These are phyloP conservation scores for Coniella lustricola DNA, from an alignment of 2,329 filamentous ascomycete genomes.

Conservation along the genomic window DNA sequence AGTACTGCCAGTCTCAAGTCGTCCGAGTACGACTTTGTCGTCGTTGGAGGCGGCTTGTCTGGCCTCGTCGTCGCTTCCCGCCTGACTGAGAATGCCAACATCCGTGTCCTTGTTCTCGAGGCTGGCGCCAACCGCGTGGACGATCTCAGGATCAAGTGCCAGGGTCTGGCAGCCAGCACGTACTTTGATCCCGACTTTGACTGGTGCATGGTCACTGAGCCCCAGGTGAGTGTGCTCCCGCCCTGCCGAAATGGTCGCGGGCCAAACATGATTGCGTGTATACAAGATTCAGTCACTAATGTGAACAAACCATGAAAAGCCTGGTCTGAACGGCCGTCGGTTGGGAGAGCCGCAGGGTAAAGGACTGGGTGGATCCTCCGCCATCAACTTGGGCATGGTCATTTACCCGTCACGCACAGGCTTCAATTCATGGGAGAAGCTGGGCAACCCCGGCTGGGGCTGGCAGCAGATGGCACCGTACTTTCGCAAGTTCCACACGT, in stretches of 20 bases:
- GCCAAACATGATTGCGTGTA: too few relatives aligned
- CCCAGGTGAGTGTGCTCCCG: not conserved
- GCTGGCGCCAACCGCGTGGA: slow-evolving; percentile 28
- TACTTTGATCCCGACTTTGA: slow-evolving; percentile 32
- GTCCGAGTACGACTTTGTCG: slow-evolving; percentile 35
- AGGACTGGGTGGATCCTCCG: slow-evolving; percentile 6
- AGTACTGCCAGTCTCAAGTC: not conserved
- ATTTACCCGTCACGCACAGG: slow-evolving; percentile 22
- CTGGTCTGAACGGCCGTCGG: slow-evolving; percentile 1
- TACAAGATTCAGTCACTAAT: not conserved
- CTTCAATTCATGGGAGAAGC: slow-evolving; percentile 23
- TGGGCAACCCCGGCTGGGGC: slow-evolving; percentile 24
- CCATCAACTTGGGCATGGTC: slow-evolving; percentile 24
- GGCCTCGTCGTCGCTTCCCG: slow-evolving; percentile 40
- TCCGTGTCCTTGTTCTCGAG: slow-evolving; percentile 32
- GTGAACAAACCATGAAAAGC: slow-evolving; percentile 21
- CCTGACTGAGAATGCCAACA: slow-evolving; percentile 28
- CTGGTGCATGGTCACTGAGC: slow-evolving; percentile 31
- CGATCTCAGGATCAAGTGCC: slow-evolving; percentile 31
- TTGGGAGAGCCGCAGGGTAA: slow-evolving; percentile 7
- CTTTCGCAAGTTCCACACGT: slow-evolving; percentile 28
- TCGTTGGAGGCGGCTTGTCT: slow-evolving; percentile 43
- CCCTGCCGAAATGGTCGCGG: not conserved
- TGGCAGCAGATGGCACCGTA: slow-evolving; percentile 25
- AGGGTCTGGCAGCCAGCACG: slow-evolving; percentile 27